These are phyloP conservation scores for Opeltia flavorubescens DNA, from an alignment of 495 filamentous ascomycete genomes.

Conservation along the genomic window DNA sequence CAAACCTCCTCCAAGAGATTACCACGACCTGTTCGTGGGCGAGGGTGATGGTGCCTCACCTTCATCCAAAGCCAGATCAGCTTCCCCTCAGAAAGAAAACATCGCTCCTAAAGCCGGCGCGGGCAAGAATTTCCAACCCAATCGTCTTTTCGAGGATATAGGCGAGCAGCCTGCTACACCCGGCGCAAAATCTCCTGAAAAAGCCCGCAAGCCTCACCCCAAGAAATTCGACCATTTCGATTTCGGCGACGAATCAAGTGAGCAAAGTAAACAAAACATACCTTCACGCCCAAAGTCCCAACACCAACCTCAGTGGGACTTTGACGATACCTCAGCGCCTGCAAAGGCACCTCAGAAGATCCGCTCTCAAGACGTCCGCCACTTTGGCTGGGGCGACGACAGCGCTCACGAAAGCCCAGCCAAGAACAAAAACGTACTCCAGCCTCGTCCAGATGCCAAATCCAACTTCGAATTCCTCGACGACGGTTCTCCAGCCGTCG, in stretches of 20 bases:
- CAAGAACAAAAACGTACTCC: slow-evolving; percentile 36
- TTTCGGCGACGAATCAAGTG: slow-evolving; percentile 50
- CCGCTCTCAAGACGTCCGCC: slow-evolving; percentile 41
- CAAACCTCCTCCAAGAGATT: slow-evolving; percentile 48
- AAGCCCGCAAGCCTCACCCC: slow-evolving; percentile 43
- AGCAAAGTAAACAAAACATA: slow-evolving; percentile 21
- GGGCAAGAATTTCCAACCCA: slow-evolving; percentile 54
- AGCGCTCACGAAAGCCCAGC: slow-evolving; percentile 43
- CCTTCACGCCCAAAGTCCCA: slow-evolving; percentile 38
- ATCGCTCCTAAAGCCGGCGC: slow-evolving; percentile 49
- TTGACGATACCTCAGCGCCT: slow-evolving; percentile 74
- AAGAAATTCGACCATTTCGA: slow-evolving; percentile 82
- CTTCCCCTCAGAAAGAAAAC: slow-evolving; percentile 9
- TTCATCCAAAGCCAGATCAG: slow-evolving; percentile 9
- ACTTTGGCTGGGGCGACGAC: slow-evolving; percentile 62
- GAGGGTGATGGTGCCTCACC: slow-evolving; percentile 18
- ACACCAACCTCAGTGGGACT: slow-evolving; percentile 62
- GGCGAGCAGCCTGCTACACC: slow-evolving; percentile 19
- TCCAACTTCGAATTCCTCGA: slow-evolving; percentile 66
- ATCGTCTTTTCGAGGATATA: slow-evolving; percentile 54
- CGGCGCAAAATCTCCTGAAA: slow-evolving; percentile 22
- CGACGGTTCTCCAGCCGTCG: slow-evolving; percentile 27
- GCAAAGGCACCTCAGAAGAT: slow-evolving; percentile 43
- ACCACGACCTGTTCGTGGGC: slow-evolving; percentile 48
- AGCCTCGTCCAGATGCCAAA: slow-evolving; percentile 64